Conservation (phyloP, 2,329 filamentous ascomycete genomes). For the Ceratocystis variospora region DNA sequence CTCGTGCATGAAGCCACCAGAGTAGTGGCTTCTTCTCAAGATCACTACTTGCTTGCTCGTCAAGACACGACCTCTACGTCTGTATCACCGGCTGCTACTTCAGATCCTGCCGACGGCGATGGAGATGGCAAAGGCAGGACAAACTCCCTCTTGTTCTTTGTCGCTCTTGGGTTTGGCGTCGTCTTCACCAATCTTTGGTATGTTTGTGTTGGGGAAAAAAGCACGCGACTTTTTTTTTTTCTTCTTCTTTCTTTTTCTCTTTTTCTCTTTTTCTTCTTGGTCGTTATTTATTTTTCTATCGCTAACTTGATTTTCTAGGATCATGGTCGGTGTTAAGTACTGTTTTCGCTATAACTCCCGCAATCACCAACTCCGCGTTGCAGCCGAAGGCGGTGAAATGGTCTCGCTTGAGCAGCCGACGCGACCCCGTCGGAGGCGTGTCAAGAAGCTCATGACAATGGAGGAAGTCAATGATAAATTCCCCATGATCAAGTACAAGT, state of each 20-base stretch:
- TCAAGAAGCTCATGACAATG: conserved; percentile 99
- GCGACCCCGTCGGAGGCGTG: conserved; percentile 65
- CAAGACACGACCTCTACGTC: conserved; percentile 21
- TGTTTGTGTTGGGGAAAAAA: conserved; percentile 25
- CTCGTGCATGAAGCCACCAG: conserved; percentile 2
- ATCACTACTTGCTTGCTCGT: conserved; percentile 9
- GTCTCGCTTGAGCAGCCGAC: conserved; percentile 81
- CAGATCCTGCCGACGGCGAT: conserved; percentile 20
- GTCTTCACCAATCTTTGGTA: conserved; percentile 99
- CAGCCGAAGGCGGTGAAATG: conserved; percentile 68
- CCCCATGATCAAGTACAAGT: conserved; percentile 90
- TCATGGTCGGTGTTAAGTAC: conserved; percentile 98
- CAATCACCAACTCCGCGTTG: conserved; percentile 61
- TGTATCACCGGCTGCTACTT: conserved; percentile 14
- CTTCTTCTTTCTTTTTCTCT: neutral
- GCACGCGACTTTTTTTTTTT: conserved; percentile 6
- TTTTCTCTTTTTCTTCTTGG: neutral
- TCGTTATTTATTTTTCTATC: neutral
- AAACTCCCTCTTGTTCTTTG: conserved; percentile 57
- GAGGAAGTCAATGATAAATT: conserved; percentile 98
- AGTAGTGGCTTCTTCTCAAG: conserved; percentile 1
- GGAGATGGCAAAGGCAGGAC: conserved; percentile 25
- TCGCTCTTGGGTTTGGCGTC: conserved; percentile 89
- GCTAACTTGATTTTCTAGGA: conserved; percentile 45
- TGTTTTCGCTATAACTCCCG: conserved; percentile 97